Evolutionary conservation across 352 stramenopile species (phyloP), one percentile per base, ranked within the genome.

Genomic region (Peronospora farinosa): DNA sequence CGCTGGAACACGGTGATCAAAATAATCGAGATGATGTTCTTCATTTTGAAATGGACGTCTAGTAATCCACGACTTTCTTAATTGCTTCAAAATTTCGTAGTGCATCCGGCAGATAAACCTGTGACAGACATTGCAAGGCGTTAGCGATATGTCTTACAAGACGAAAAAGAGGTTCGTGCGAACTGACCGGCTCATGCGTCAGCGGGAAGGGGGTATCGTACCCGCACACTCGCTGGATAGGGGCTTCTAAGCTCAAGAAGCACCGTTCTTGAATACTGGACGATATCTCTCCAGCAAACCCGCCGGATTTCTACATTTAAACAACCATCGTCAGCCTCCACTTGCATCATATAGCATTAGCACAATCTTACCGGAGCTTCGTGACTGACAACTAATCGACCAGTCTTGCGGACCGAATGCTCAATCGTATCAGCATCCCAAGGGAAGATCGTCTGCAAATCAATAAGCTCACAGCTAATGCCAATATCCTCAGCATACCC

Each of bases 151-250:
- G 8, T 28, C 17, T 7, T 28, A n/a, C 5, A 16, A 51, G 17
- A 7, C 15, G n/a, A 40, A 23, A 53, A 19, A 31, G 41, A 21
- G 27, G 10, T 11, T 19, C 7, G 1, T 25, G 19, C 7, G 13
- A 17, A 51, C 45, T 60, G 44, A 85, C 78, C 63, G 97, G 97
- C 64, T 99, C 96, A 69, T 97, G 97, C 9, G 96, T 82, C 37
- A 98, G 74, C 0, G 94, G 93, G 69, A 99, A 98, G 5, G 96
- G 96, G 25, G 94, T 98, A 62, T 99, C 96, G 62, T 98, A 97
- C 42, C 93, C 96, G 31, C 80, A 92, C 0, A 94, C 82, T 17
- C 96, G 79, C 63, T 97, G 85, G 67, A 98, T 96, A 5, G 96
- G 96, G 15, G 92, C 89, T 59, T 98, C 95, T 37, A 99, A 80